A percentile compares a stretch with the other conserved stretches of the same genome.
Evolutionary conservation across 495 filamentous ascomycete species (phyloP).

Genomic region (Thermochaetoides thermophila): DNA sequence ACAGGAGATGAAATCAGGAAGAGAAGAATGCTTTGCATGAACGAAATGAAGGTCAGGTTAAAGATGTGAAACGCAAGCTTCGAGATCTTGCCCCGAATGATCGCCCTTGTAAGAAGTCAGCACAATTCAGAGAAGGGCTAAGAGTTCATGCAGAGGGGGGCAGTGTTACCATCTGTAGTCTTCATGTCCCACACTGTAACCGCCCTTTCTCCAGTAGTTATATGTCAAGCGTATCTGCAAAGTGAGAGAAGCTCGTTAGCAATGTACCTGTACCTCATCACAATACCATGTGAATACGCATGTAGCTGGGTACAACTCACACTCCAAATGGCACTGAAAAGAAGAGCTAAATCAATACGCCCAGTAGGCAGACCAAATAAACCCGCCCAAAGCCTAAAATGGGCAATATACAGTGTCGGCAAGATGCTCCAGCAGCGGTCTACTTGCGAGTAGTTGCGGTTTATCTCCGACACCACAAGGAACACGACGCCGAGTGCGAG

Average conservation of each 20-base stretch:
- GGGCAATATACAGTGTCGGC: conserved; percentile 76
- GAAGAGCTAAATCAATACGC: conserved; percentile 56
- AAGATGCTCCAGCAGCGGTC: conserved; percentile 85
- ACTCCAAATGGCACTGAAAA: conserved; percentile 65
- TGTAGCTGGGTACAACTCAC: conserved; percentile 32
- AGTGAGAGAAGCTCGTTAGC: conserved; percentile 23
- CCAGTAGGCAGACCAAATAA: conserved; percentile 54
- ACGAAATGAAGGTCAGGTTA: conserved; percentile 76
- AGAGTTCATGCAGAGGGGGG: too few species aligned
- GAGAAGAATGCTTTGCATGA: conserved; percentile 69
- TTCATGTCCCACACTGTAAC: conserved; percentile 73
- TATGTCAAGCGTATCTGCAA: conserved; percentile 54
- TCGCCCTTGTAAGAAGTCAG: too few species aligned
- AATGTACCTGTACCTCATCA: neutral
- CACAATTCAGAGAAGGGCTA: too few species aligned
- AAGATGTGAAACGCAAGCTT: conserved; percentile 57
- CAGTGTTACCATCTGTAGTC: conserved; percentile 71
- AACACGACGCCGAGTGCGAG: conserved; percentile 52
- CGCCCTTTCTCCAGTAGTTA: conserved; percentile 96
- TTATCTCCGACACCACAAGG: conserved; percentile 64
- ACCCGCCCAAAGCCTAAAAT: conserved; percentile 71
- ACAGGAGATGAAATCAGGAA: conserved; percentile 63
- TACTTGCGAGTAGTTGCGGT: conserved; percentile 86
- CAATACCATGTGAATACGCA: neutral
- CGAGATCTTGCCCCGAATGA: conserved; percentile 29